Evolutionary conservation across 106 monocot genomes (phyloP), one percentile per base, ranked within the genome.

Genomic region (Dendrobium officinale): DNA sequence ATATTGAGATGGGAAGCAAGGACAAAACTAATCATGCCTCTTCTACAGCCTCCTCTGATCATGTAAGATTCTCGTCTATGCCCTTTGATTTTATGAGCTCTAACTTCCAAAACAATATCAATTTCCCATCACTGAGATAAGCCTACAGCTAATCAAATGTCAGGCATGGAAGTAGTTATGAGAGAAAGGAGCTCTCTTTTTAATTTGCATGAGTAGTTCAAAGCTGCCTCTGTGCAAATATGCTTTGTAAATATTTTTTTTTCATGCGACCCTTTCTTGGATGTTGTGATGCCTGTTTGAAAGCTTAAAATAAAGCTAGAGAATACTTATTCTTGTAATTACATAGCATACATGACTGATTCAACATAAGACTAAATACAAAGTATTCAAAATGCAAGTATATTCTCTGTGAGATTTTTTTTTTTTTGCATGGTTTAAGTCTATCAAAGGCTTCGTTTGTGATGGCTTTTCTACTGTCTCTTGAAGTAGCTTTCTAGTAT

Each of bases 1-100:
- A 54, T 47, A 67, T 85, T n/a, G 85, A 85, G 74, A 85, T 48
- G 73, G 64, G 85, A 79, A 75, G 64, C 81, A 48, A 22, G n/a
- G 74, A 19, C 61, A 73, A 26, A 51, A 51, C 13, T 41, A 49
- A n/a, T 31, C 55, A 45, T 42, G 42, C 40, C 73, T 79, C 73
- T 73, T 83, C 83, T 24, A 73, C 51, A 31, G 0, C 26, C 41
- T 72, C 68, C 17, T 54, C 80, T 4, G 68, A 72, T 55, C 77
- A 67, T 72, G 80, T 29, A 18, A 54, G 55, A 26, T 83, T 79
- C 55, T 72, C 73, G 6, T 58, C 73, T 33, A 43, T 41, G 13
- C 27, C 43, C 6, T 54, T 79, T 16, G 73, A 83, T 78, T 15
- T 79, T 19, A 42, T 73, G 10, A 79, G 58, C 59, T 79, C 45